Evolutionary conservation across 768 basidiomycete species (phyloP), one percentile per base, ranked within the genome.

Genomic region (Roridomyces roridus): DNA sequence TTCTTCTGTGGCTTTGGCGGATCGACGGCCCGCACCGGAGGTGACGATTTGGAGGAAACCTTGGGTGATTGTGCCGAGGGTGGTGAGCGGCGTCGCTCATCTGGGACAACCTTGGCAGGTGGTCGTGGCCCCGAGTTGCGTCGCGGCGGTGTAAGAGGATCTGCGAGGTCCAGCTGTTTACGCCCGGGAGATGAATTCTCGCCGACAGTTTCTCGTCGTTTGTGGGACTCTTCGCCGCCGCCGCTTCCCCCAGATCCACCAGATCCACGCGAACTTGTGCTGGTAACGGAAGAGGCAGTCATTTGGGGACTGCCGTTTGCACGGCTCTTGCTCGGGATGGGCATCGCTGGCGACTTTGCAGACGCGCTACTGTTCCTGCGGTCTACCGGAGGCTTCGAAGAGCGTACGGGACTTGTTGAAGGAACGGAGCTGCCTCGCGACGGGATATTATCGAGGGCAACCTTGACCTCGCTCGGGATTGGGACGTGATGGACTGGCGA

Each of bases 401-500:
- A 63, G 66, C 64, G 57, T 23, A 63, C 48, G 44, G 67, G 46
- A 31, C 57, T 68, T 34, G 71, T 68, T 47, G 68, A 57, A 51
- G 66, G 72, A 60, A 62, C 67, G 41, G 66, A 74, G 54, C 60
- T 70, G 39, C 74, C 73, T 62, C 76, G 76, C 29, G 77, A 69
- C 39, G 80, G 70, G 46, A 85, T 71, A 54, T 77, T 78, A 55
- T 89, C 89, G 46, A 91, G 78, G 47, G 85, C 72, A n/a, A 80
- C 75, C 71, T 87, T 88, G 71, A 91, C 82, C 46, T 89, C 88
- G 12, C 78, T 68, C 17, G 92, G 92, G 58, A 92, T 91, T 50
- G 87, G 80, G 51, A 92, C 77, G 56, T 83, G 81, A 67, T 93
- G 88, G 11, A 92, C 84, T 59, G 28, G 9, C 0, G 44, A 17